Evolutionary conservation across 2,329 filamentous ascomycete genomes (phyloP), one percentile per base, ranked within the genome.

Genomic region (Neonectria punicea): DNA sequence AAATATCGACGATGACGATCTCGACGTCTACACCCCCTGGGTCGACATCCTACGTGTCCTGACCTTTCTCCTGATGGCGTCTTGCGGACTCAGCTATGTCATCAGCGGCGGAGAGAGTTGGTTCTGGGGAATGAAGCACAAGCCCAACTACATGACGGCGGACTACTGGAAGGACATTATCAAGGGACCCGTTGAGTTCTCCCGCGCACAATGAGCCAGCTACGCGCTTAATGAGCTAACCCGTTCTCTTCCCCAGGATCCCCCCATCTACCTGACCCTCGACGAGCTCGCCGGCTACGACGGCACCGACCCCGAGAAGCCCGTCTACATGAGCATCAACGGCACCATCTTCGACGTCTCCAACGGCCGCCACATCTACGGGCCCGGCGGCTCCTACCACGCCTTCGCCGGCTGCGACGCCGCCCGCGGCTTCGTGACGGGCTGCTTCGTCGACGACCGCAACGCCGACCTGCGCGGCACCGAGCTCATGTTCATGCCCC

Each of bases 321-420:
- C 96, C 7, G 89, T 98, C 78, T 97, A 97, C 83, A 87, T 99
- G 61, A 93, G 94, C 67, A 89, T 99, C 74, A 95, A 96, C 82
- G 91, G 92, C 75, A 92, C 89, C 63, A 92, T 97, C 80, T 96
- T 92, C 85, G 93, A 97, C 79, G 93, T 97, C 44, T 87, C 88
- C n/a, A 81, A 85, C 32, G 90, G 89, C 58, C 84, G 87, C 72
- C 79, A 86, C 78, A 83, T 92, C 80, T 96, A 96, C 82, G 93
- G 93, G 1, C 91, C 94, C 0, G 94, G 93, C 30, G 96, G 94
- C 5, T 89, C 89, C 41, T 99, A 99, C 84, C 86, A 90, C 74
- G 90, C 92, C 81, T 97, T 99, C 79, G 89, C 94, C 0, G 96
- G 95, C 66, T 86, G 86, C 67, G 96, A 99, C 80, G 94, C 95